A percentile compares a stretch with the other conserved stretches of the same genome.
phyloP scores from a whole-genome alignment of 352 stramenopile genomes.

The Globisporangium echinulatum region DNA sequence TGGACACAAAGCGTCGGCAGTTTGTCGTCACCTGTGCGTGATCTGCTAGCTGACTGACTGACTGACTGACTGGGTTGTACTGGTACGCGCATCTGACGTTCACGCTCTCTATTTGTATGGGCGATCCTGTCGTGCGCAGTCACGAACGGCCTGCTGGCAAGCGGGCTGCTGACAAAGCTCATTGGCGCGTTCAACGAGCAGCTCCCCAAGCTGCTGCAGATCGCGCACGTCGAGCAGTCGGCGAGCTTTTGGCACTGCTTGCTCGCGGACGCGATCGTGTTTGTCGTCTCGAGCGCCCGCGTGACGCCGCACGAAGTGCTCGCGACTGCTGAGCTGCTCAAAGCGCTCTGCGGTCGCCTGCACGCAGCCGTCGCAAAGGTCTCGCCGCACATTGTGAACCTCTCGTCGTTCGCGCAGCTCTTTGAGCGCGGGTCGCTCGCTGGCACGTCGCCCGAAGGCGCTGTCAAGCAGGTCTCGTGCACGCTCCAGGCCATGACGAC shows the following conservation, averaged over 20 bases:
- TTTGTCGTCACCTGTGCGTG: conserved; percentile 48
- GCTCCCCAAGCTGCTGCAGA: conserved; percentile 46
- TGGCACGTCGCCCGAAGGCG: conserved; percentile 52
- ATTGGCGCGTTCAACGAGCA: conserved; percentile 36
- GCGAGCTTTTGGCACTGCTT: conserved; percentile 77
- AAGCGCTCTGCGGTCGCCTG: conserved; percentile 50
- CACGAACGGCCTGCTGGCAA: conserved; percentile 57
- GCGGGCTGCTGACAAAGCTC: conserved; percentile 49
- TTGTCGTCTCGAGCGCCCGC: conserved; percentile 49
- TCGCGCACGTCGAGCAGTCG: conserved; percentile 51
- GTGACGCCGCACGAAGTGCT: conserved; percentile 48
- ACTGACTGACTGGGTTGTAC: background rate
- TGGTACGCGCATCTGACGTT: too few species aligned
- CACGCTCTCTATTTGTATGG: background rate
- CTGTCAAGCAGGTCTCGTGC: conserved; percentile 68
- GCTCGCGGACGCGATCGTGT: conserved; percentile 60
- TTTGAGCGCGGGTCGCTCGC: conserved; percentile 62
- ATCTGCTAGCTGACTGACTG: background rate
- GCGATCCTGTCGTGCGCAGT: conserved; percentile 9
- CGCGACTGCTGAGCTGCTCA: conserved; percentile 40
- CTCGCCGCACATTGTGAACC: conserved; percentile 77
- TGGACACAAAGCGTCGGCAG: conserved; percentile 50
- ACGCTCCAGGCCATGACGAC: conserved; percentile 72
- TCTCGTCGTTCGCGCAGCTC: conserved; percentile 66
- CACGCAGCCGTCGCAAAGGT: conserved; percentile 60